Evolutionary conservation across 352 stramenopile species (phyloP), one percentile per base, ranked within the genome.

Genomic region (Phytopythium chamaehyphon): DNA sequence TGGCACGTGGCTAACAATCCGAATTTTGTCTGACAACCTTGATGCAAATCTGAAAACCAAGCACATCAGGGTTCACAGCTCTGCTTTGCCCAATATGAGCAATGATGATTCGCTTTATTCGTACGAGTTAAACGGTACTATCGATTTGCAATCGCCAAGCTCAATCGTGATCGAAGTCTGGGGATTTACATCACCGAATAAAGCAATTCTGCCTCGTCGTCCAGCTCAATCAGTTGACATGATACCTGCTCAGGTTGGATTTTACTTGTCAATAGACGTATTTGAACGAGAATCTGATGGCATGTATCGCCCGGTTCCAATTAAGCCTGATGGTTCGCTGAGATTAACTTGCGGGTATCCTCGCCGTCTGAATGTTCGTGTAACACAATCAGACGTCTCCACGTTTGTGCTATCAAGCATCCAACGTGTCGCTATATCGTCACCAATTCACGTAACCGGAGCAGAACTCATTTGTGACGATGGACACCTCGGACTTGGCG

Each of bases 261-360:
- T 90, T 18, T 93, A 88, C 47, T 66, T 86, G 11, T 93, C 80
- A 1, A 69, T 89, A 1, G 83, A 93, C 57, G 62, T 90, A 8
- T 78, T 90, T 50, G 80, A 93, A 44, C 70, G 78, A 16, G 76
- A 82, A 18, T 55, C 54, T 5, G 81, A 89, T 51, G 83, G 80
- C 1, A 54, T 88, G 16, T 93, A 86, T 53, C 65, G 66, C 6
- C 59, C 83, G 0, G 83, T 91, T 15, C 66, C 68, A 1, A 79
- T 91, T 6, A 91, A 93, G 24, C 53, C 64, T 1, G 83, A 93
- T 44, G 83, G 83, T 0, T 61, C 80, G 0, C 42, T 93, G 47
- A 68, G 83, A 6, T 61, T 93, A 11, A 76, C 83, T 22, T 67
- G 69, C 1, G 81, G 85, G n/a, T 69, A 80, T 24, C 68, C 74